phyloP scores from a whole-genome alignment of 139 green algal species.

The Closterium sp. region DNA sequence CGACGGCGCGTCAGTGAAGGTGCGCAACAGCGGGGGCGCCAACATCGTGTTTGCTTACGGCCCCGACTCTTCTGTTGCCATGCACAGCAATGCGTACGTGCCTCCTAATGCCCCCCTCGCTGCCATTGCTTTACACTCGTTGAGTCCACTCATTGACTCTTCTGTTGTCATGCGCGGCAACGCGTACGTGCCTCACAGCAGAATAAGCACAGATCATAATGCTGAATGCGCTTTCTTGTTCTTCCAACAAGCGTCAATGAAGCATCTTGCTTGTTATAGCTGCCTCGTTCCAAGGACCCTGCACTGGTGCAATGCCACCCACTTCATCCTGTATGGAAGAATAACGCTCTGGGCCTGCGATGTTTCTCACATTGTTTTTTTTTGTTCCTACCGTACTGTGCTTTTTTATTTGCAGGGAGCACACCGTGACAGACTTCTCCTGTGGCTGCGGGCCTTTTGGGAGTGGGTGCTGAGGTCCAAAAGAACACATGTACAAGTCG shows the following conservation, averaged over 20 bases:
- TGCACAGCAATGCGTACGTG: neutral
- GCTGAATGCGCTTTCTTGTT: too few species aligned
- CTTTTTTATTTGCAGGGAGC: neutral
- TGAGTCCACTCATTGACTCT: too few species aligned
- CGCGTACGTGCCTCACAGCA: neutral
- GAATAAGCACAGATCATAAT: too few species aligned
- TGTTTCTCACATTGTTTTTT: neutral
- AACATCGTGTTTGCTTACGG: neutral
- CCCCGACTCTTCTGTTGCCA: neutral
- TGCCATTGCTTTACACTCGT: too few species aligned
- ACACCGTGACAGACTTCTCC: neutral
- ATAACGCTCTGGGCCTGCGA: too few species aligned
- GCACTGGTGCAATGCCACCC: too few species aligned
- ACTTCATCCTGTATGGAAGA: too few species aligned
- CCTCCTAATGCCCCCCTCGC: too few species aligned
- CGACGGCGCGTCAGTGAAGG: neutral
- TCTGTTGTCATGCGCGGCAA: neutral
- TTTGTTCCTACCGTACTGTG: neutral
- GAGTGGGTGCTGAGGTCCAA: neutral
- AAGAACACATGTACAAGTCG: too few species aligned
- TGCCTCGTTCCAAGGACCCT: too few species aligned
- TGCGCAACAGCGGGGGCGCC: neutral
- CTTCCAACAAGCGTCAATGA: too few species aligned
- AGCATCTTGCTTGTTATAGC: too few species aligned
- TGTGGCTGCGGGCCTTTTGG: neutral